Conservation (phyloP, 2,329 filamentous ascomycete species). For the Ophiostoma montium region DNA sequence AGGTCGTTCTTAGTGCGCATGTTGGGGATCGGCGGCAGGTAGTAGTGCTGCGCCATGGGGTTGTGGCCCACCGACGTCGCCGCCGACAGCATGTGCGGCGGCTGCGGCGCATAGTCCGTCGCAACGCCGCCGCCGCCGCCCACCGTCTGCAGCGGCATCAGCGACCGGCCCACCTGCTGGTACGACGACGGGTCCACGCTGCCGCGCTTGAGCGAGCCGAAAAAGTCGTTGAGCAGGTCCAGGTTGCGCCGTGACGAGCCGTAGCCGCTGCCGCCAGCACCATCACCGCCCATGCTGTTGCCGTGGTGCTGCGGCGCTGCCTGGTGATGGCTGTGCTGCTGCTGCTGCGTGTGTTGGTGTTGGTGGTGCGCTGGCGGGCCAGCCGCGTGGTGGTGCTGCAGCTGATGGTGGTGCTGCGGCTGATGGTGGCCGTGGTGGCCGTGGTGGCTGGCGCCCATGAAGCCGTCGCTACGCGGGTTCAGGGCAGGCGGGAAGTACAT, state of each 20-base stretch:
- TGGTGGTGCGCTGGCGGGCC: slow-evolving; percentile 5
- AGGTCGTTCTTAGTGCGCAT: slow-evolving; percentile 88
- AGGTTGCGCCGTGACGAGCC: slow-evolving; percentile 58
- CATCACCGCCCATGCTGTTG: background rate
- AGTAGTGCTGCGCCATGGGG: slow-evolving; percentile 65
- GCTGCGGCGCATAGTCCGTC: slow-evolving; percentile 41
- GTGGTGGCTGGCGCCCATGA: slow-evolving; percentile 31
- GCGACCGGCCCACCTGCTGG: slow-evolving; percentile 74
- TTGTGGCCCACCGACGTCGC: slow-evolving; percentile 35
- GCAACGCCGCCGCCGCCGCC: slow-evolving; percentile 35
- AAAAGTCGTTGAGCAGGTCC: slow-evolving; percentile 86
- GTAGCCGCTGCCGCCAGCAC: background rate
- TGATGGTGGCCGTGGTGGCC: slow-evolving; percentile 23
- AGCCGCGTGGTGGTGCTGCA: background rate
- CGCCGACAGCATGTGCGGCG: slow-evolving; percentile 34
- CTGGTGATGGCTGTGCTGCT: slow-evolving; percentile 1
- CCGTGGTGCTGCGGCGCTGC: slow-evolving; percentile 7
- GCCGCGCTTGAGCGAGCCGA: slow-evolving; percentile 79
- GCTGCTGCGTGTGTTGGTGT: slow-evolving; percentile 2
- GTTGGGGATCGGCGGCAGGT: slow-evolving; percentile 73
- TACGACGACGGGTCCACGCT: slow-evolving; percentile 85
- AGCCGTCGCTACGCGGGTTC: slow-evolving; percentile 39
- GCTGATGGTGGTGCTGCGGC: slow-evolving; percentile 3
- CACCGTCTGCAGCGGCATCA: slow-evolving; percentile 61
- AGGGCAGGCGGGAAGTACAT: slow-evolving; percentile 56